These are phyloP conservation scores for Penicillium coprophilum DNA, from an alignment of 495 filamentous ascomycete genomes.

Conservation along the genomic window DNA sequence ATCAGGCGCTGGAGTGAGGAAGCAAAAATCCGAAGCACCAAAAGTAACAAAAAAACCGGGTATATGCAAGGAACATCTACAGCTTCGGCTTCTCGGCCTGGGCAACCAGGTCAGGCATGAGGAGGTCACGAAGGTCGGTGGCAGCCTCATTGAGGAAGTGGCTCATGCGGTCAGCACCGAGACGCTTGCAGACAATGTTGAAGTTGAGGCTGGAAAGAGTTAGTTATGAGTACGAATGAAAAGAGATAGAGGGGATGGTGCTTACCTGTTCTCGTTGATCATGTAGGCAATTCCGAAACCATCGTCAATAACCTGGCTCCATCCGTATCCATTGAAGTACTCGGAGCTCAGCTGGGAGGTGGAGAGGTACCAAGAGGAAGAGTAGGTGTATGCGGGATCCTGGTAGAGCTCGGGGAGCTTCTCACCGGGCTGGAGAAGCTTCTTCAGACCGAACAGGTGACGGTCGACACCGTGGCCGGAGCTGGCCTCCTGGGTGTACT, in stretches of 20 bases:
- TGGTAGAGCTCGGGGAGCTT: slow-evolving; percentile 77
- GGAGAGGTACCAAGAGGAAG: slow-evolving; percentile 82
- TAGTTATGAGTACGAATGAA: slow-evolving; percentile 12
- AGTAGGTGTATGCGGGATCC: slow-evolving; percentile 85
- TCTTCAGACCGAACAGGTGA: slow-evolving; percentile 96
- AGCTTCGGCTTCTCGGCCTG: slow-evolving; percentile 82
- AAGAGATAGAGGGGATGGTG: not conserved
- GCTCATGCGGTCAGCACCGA: slow-evolving; percentile 90
- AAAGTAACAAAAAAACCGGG: slow-evolving; percentile 14
- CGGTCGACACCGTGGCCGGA: slow-evolving; percentile 94
- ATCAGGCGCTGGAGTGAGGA: slow-evolving; percentile 8
- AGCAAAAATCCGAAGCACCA: slow-evolving; percentile 1
- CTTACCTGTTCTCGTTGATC: slow-evolving; percentile 92
- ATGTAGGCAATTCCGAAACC: slow-evolving; percentile 99
- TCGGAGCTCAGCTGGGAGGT: slow-evolving; percentile 89
- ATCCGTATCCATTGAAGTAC: slow-evolving; percentile 99
- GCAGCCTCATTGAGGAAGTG: slow-evolving; percentile 94
- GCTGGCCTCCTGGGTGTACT: slow-evolving; percentile 84
- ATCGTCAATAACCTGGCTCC: slow-evolving; percentile 96
- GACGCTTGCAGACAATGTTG: slow-evolving; percentile 93
- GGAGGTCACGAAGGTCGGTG: slow-evolving; percentile 81
- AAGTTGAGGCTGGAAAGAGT: slow-evolving; percentile 74
- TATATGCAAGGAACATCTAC: slow-evolving; percentile 39
- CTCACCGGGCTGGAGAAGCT: slow-evolving; percentile 78
- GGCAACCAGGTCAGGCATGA: slow-evolving; percentile 76